Percentiles rank a stretch among this genome's conserved stretches.
Conservation (phyloP, 176 grass and related monocot genomes). For the Aegilops bicornis region DNA sequence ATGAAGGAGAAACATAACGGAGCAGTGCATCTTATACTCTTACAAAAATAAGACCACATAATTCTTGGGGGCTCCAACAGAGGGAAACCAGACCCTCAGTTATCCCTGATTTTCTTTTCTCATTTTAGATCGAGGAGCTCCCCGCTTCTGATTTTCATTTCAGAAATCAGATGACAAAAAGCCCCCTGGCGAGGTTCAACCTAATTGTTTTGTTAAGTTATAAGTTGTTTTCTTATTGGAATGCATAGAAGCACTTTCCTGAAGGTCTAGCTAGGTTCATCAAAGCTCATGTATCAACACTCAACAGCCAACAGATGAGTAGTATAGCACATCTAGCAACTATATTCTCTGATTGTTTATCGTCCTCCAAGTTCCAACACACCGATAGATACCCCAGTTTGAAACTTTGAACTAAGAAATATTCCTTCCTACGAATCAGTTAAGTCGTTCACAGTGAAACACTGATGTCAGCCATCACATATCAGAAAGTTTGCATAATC, state of each 20-base stretch:
- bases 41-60: neutral
- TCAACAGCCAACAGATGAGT: neutral
- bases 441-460: neutral
- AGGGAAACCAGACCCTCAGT: neutral
- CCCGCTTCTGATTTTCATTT: neutral
- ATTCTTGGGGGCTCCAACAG: neutral
- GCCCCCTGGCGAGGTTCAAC: neutral
- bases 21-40: neutral
- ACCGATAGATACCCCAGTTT: neutral
- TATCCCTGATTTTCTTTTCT: neutral
- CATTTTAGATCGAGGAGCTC: neutral
- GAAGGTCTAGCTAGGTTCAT: neutral
- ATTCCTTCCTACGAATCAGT: neutral
- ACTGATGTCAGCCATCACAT: neutral
- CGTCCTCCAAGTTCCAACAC: neutral
- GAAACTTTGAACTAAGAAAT: slow-evolving; percentile 22
- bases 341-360: neutral
- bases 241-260: neutral
- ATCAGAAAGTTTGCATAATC: neutral
- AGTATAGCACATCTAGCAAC: neutral
- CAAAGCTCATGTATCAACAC: slow-evolving; percentile 23
- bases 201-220: neutral
- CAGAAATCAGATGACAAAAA: neutral
- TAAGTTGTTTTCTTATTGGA: neutral
- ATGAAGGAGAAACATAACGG: neutral